Conservation (phyloP, 2,329 filamentous ascomycete genomes). For the Achaetomium macrosporum region DNA sequence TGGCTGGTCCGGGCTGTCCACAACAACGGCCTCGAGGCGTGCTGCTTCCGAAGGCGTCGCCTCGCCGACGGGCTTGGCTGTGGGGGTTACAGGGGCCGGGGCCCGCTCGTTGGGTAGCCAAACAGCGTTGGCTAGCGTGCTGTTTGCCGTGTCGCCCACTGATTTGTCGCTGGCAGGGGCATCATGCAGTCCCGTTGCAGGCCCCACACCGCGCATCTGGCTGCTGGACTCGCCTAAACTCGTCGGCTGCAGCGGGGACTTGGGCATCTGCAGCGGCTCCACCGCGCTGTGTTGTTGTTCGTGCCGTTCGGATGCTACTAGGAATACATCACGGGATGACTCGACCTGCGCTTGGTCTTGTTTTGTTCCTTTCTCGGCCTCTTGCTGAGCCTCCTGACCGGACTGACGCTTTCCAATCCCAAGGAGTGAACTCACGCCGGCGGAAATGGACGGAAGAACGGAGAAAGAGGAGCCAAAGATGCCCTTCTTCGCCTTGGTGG, state of each 20-base stretch:
- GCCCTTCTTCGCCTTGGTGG: slow-evolving; percentile 15
- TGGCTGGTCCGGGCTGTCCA: slow-evolving; percentile 5
- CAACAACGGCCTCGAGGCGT: slow-evolving; percentile 5
- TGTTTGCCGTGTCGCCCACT: slow-evolving; percentile 23
- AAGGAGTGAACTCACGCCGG: slow-evolving; percentile 23
- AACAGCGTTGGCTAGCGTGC: slow-evolving; percentile 24
- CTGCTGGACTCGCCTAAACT: slow-evolving; percentile 16
- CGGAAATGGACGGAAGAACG: slow-evolving; percentile 20
- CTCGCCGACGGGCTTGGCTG: slow-evolving; percentile 5
- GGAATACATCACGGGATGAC: slow-evolving; percentile 6
- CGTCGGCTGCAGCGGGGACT: slow-evolving; percentile 10
- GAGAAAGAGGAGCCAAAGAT: slow-evolving; percentile 20
- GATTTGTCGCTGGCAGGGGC: slow-evolving; percentile 23
- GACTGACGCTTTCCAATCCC: slow-evolving; percentile 16
- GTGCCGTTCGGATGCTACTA: neutral
- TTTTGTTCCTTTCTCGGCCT: neutral
- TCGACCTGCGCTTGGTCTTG: neutral
- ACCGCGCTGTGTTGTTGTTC: slow-evolving; percentile 7
- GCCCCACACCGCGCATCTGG: slow-evolving; percentile 16
- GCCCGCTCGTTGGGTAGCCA: slow-evolving; percentile 23
- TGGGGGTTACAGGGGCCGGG: slow-evolving; percentile 17
- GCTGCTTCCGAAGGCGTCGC: slow-evolving; percentile 5
- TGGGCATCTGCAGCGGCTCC: slow-evolving; percentile 12
- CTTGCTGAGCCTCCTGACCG: neutral
- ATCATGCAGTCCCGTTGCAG: slow-evolving; percentile 20